Conservation (phyloP, 768 basidiomycete species). For the Chalciporus chontae region DNA sequence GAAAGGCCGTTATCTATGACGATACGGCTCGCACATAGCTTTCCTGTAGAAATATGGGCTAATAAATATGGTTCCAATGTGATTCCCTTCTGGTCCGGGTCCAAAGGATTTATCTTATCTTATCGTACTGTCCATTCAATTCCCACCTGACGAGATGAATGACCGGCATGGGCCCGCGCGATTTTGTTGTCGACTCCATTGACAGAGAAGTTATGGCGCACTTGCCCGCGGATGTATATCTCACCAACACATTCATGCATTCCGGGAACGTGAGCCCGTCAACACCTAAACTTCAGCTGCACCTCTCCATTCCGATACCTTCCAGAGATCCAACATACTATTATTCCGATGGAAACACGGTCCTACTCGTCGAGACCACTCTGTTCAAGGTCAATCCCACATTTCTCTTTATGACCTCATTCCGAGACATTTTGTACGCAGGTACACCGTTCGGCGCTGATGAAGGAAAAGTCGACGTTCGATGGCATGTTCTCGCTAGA, state of each 20-base stretch:
- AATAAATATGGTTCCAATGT: not conserved
- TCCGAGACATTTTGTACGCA: slow-evolving; percentile 22
- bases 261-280: slow-evolving; percentile 30
- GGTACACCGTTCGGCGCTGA: slow-evolving; percentile 40
- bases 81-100: too few species aligned
- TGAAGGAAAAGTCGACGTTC: slow-evolving; percentile 45
- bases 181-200: slow-evolving; percentile 8
- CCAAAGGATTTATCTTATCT: slow-evolving; percentile 10
- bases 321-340: slow-evolving; percentile 40
- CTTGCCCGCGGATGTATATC: slow-evolving; percentile 29
- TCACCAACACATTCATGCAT: slow-evolving; percentile 33
- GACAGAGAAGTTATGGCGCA: slow-evolving; percentile 22
- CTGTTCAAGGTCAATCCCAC: slow-evolving; percentile 45
- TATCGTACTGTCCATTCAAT: slow-evolving; percentile 14
- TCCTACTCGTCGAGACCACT: slow-evolving; percentile 41
- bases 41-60: slow-evolving; percentile 10
- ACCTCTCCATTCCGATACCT: slow-evolving; percentile 32
- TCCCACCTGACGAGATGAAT: slow-evolving; percentile 16
- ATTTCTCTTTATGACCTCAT: slow-evolving; percentile 12
- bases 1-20: not conserved
- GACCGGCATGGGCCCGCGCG: slow-evolving; percentile 4
- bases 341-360: slow-evolving; percentile 37
- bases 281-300: slow-evolving; percentile 32
- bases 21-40: slow-evolving; percentile 10
- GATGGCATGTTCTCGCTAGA: slow-evolving; percentile 46